Conservation (phyloP, 768 basidiomycete genomes). For the Dacryopinax primogenitus region DNA sequence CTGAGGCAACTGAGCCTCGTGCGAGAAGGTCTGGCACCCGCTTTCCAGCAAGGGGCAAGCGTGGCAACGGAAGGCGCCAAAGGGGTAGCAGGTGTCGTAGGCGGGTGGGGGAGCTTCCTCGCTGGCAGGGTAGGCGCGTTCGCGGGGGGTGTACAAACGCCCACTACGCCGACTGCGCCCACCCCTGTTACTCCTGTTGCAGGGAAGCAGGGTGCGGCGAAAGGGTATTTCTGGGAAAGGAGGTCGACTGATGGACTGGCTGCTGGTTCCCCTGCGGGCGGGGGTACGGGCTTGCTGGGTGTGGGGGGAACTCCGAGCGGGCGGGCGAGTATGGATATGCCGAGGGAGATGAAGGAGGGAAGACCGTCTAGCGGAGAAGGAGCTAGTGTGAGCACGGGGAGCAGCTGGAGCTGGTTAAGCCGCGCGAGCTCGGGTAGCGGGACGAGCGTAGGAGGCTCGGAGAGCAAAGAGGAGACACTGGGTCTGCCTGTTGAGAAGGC, state of each 20-base stretch:
- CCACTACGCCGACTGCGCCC: neutral
- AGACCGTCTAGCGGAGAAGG: neutral
- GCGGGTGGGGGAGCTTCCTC: conserved; percentile 1
- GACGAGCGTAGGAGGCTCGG: neutral
- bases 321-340: neutral
- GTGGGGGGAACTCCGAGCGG: neutral
- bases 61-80: neutral
- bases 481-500: neutral
- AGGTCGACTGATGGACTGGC: neutral
- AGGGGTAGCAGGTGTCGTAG: neutral
- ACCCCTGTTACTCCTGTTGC: neutral
- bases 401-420: conserved; percentile 7
- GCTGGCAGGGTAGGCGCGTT: neutral
- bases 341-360: neutral
- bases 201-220: too few species aligned
- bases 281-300: neutral
- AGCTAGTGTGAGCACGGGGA: neutral
- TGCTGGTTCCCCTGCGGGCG: neutral
- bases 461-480: neutral
- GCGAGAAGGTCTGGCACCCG: neutral
- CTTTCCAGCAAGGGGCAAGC: neutral
- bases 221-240: neutral
- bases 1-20: neutral
- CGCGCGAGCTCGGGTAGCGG: neutral
- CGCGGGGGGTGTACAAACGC: neutral